phyloP scores from a whole-genome alignment of 1,139 yeast species.

The Lodderomyces elongisporus region DNA sequence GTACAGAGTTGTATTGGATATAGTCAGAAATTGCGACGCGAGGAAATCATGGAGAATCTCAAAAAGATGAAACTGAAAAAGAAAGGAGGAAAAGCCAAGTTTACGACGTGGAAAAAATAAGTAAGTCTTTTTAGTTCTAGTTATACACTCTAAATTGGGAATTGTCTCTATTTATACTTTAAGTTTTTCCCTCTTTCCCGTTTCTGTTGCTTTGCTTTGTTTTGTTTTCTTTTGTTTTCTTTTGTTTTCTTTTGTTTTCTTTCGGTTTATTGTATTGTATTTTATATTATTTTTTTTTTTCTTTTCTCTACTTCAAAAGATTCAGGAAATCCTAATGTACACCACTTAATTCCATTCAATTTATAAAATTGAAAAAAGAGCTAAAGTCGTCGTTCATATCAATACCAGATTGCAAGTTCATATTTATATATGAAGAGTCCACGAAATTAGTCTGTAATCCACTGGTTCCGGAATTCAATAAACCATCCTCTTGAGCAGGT shows the following conservation, averaged over 20 bases:
- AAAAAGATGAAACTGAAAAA: slow-evolving; percentile 20
- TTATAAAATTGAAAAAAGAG: slow-evolving; percentile 26
- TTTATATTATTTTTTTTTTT: too few relatives aligned
- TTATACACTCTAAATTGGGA: too few relatives aligned
- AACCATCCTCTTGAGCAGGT: slow-evolving; percentile 1
- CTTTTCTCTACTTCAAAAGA: too few relatives aligned
- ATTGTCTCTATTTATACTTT: neutral
- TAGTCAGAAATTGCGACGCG: slow-evolving; percentile 53
- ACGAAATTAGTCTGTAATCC: slow-evolving; percentile 40
- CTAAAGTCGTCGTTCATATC: slow-evolving; percentile 35
- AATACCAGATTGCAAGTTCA: slow-evolving; percentile 41
- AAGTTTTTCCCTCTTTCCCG: too few relatives aligned
- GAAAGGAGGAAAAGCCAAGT: slow-evolving; percentile 1
- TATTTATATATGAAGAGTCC: slow-evolving; percentile 40
- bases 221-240: neutral
- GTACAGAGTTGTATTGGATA: slow-evolving; percentile 69
- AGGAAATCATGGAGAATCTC: slow-evolving; percentile 40
- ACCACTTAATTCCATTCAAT: too few relatives aligned
- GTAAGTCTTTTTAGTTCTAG: too few relatives aligned
- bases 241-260: slow-evolving; percentile 2
- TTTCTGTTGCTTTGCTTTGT: neutral
- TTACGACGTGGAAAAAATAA: too few relatives aligned
- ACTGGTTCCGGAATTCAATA: slow-evolving; percentile 21
- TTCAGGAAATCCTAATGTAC: too few relatives aligned
- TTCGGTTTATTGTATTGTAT: too few relatives aligned